Conservation (phyloP, 306 rosid genomes). For the Casuarina glauca region DNA sequence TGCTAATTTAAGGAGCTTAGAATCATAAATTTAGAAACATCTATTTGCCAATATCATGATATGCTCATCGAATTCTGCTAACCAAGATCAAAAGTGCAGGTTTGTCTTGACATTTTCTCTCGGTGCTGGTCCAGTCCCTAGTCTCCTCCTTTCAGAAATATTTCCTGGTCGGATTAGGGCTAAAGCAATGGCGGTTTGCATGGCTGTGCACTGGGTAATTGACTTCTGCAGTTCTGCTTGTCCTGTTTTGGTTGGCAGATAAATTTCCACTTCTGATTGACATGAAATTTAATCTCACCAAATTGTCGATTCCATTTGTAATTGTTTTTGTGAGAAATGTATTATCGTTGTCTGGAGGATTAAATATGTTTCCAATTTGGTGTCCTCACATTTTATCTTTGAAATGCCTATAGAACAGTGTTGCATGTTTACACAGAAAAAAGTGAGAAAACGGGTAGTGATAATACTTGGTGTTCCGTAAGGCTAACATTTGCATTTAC, state of each 20-base stretch:
- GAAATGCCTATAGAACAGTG: background rate
- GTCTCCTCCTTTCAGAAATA: conserved; percentile 80
- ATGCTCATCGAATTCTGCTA: conserved; percentile 11
- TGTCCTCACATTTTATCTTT: background rate
- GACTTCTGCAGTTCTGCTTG: conserved; percentile 20
- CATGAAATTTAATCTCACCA: background rate
- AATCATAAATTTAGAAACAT: conserved; percentile 7
- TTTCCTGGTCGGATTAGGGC: conserved; percentile 68
- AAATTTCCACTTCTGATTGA: background rate
- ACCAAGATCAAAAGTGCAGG: conserved; percentile 45
- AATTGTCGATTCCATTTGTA: no score
- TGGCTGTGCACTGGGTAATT: conserved; percentile 85
- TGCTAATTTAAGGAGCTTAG: conserved; percentile 10
- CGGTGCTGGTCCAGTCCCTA: conserved; percentile 87
- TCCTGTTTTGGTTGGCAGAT: conserved; percentile 12
- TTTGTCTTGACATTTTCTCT: conserved; percentile 63
- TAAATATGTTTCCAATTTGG: no score
- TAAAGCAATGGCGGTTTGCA: conserved; percentile 86
- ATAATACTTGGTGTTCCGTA: background rate
- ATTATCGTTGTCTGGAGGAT: no score
- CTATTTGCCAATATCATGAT: conserved; percentile 11
- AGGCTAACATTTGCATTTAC: background rate
- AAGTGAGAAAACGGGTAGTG: background rate
- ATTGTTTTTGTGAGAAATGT: no score
- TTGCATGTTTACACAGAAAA: background rate